These are phyloP conservation scores for Colletotrichum paranaense DNA, from an alignment of 2,329 filamentous ascomycete genomes.

Conservation along the genomic window DNA sequence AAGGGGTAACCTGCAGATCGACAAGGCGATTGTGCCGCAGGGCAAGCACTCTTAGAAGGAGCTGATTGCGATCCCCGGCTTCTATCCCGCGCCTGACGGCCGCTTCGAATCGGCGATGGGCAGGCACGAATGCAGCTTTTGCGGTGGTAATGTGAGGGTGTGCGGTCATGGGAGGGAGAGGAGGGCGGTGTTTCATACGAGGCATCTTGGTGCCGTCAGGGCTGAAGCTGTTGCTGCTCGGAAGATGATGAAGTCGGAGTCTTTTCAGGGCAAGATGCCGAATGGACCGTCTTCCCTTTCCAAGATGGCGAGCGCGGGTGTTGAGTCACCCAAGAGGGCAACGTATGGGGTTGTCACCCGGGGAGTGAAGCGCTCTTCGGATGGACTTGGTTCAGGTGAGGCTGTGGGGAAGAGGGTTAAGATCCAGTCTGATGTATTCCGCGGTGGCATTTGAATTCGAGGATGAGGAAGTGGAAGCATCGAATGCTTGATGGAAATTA, in stretches of 20 bases:
- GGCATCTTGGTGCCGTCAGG: background rate
- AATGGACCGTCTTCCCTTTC: background rate
- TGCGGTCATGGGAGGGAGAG: background rate
- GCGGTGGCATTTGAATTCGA: background rate
- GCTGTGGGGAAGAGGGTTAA: background rate
- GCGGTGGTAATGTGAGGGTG: background rate
- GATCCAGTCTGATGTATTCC: background rate
- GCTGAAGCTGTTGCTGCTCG: background rate
- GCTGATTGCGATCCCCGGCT: background rate
- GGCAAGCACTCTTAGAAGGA: slow-evolving; percentile 29
- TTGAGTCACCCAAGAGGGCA: background rate
- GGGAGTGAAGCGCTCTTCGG: background rate
- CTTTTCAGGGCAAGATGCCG: background rate
- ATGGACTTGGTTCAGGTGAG: background rate
- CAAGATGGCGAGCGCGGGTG: background rate
- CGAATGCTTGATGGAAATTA: background rate
- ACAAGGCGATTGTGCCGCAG: slow-evolving; percentile 72
- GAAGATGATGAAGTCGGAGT: slow-evolving; percentile 1
- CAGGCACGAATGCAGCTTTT: background rate
- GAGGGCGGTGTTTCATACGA: background rate
- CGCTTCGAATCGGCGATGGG: background rate
- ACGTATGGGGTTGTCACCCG: background rate
- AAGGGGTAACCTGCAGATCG: slow-evolving; percentile 66
- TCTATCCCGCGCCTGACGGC: background rate
- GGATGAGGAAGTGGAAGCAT: background rate